Base-by-base conservation (phyloP, 495 filamentous ascomycete species). In the Neurospora sp. region DNA sequence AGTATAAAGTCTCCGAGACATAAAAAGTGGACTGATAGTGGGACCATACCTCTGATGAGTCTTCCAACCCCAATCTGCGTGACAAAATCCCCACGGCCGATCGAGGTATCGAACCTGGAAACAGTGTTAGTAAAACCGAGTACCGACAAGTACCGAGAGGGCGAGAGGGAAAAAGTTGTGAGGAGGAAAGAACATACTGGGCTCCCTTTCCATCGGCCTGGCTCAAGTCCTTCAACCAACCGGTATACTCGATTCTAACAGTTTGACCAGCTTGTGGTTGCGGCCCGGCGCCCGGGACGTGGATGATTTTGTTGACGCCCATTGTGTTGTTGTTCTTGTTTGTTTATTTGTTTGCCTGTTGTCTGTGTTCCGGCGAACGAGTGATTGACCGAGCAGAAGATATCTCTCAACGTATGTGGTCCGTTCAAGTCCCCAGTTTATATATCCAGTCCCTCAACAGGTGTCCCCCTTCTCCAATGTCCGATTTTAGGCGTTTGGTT, bases 161-260 rank as follows among this genome's bases (percentile, higher is more conserved):
- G 69, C 8, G n/a, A 31, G 31, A 45, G 6, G 18, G 69, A 69
- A 44, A 44, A 73, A 8, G 31, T 18, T 22, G 22, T 7, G n/a
- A 38, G 18, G 27, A 5, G 35, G 48, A 61, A 31, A 31, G 10
- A 42, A 82, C 84, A 78, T 73, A 88, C 86, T 84, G 31, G 0
- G 73, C 39, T 44, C 87, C 87, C 80, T 86, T 88, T 71, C 82
- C 80, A 31, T 84, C 79, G 9, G 85, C 81, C 79, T 88, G 82
- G 71, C 74, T 80, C 38, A 82, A 78, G 75, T 94, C 91, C 83
- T 91, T 91, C 61, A 96, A 85, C 82, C 88, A 94, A 74, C 93
- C 93, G 27, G 90, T 93, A 85, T 96, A 97, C 81, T 92, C 90
- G 76, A 97, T 94, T 75, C 87, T 87, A 76, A 96, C 91, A 18